Percentiles rank a stretch among this genome's conserved stretches.
Conservation (phyloP, 1,284 basidiomycete genomes). For the Puccinia hordei region DNA sequence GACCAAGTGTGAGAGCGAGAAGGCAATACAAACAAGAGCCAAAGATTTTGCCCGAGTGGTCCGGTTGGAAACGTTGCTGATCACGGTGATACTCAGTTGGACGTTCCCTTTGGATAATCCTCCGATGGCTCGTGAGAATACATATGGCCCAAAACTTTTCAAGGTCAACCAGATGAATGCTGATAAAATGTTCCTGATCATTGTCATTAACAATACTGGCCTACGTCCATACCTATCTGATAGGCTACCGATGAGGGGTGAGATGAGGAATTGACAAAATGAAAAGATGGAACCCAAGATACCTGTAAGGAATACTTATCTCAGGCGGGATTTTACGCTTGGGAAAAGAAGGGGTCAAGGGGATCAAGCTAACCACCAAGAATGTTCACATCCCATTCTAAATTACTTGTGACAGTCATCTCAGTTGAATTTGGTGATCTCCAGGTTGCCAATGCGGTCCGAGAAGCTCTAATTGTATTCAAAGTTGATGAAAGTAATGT, state of each 20-base stretch:
- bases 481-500: constrained; percentile 39
- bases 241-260: constrained; percentile 72
- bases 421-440: not conserved
- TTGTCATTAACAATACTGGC: constrained; percentile 74
- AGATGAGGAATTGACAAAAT: constrained; percentile 79
- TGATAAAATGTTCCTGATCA: constrained; percentile 87
- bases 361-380: constrained; percentile 31
- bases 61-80: constrained; percentile 80
- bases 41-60: constrained; percentile 76
- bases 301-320: constrained; percentile 40
- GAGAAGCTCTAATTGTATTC: constrained; percentile 5
- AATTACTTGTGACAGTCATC: constrained; percentile 19
- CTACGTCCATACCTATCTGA: constrained; percentile 80
- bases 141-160: constrained; percentile 75
- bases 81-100: constrained; percentile 69
- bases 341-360: not conserved
- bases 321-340: not conserved
- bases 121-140: constrained; percentile 83
- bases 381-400: constrained; percentile 47
- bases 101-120: constrained; percentile 70
- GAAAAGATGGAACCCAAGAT: constrained; percentile 56
- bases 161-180: constrained; percentile 84
- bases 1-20: constrained; percentile 72
- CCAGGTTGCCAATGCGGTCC: constrained; percentile 34
- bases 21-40: constrained; percentile 89